A percentile compares a stretch with the other conserved stretches of the same genome.
These are phyloP conservation scores for Malassezia dermatis DNA, from an alignment of 1,284 basidiomycete genomes.

Conservation along the genomic window DNA sequence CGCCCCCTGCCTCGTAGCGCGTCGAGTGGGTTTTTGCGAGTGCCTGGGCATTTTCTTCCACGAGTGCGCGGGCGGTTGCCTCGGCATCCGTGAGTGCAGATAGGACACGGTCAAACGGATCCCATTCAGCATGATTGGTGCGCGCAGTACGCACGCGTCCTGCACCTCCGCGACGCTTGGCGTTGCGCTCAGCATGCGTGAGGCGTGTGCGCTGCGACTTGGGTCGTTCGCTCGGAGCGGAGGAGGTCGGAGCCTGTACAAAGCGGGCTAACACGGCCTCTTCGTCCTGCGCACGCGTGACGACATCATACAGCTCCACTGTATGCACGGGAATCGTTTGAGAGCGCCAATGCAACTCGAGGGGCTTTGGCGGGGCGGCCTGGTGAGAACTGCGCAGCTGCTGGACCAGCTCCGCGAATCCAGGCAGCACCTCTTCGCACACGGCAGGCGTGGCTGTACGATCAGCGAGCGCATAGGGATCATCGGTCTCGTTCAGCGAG, in stretches of 20 bases:
- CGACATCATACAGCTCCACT: slow-evolving; percentile 78
- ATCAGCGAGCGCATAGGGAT: slow-evolving; percentile 71
- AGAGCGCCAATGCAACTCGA: slow-evolving; percentile 66
- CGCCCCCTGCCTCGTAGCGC: slow-evolving; percentile 40
- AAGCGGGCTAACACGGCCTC: slow-evolving; percentile 50
- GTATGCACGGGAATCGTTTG: slow-evolving; percentile 73
- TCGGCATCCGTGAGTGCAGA: slow-evolving; percentile 42
- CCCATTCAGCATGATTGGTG: slow-evolving; percentile 29
- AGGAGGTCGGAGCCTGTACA: background rate
- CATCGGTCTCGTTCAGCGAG: slow-evolving; percentile 59
- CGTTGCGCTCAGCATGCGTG: slow-evolving; percentile 39
- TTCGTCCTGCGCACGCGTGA: slow-evolving; percentile 71
- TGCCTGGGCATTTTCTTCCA: slow-evolving; percentile 42
- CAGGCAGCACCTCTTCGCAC: slow-evolving; percentile 57
- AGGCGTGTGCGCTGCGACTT: slow-evolving; percentile 24
- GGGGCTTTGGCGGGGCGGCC: slow-evolving; percentile 50
- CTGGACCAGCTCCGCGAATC: slow-evolving; percentile 57
- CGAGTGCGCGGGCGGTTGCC: slow-evolving; percentile 32
- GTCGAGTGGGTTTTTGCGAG: slow-evolving; percentile 40
- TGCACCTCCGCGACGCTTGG: slow-evolving; percentile 19
- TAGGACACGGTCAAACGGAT: slow-evolving; percentile 43
- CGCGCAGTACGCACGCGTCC: slow-evolving; percentile 10
- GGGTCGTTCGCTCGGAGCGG: background rate
- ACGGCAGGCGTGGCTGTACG: slow-evolving; percentile 55
- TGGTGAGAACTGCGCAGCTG: slow-evolving; percentile 51